Evolutionary conservation across 2,329 filamentous ascomycete species (phyloP).

Genomic region (Paraphaeosphaeria sporulosa): DNA sequence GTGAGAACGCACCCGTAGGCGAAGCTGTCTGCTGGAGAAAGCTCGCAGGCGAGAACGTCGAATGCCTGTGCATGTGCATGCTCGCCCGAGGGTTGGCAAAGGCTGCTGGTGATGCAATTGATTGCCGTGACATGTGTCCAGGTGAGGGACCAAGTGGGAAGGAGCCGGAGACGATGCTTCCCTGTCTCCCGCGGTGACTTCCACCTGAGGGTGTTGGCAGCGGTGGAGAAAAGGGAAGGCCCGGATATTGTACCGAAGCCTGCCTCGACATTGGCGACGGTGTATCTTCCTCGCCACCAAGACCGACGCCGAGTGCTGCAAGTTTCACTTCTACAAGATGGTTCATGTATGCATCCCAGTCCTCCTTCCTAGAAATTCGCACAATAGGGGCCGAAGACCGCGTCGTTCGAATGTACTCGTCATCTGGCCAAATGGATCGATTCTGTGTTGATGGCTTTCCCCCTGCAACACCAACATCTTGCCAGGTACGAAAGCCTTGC

Average conservation of each 20-base stretch:
- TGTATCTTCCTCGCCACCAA: conserved; percentile 73
- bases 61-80: conserved; percentile 73
- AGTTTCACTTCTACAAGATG: conserved; percentile 90
- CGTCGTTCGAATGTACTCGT: conserved; percentile 65
- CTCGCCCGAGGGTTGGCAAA: conserved; percentile 60
- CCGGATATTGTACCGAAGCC: conserved; percentile 76
- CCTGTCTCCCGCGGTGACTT: conserved; percentile 70
- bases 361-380: conserved; percentile 73
- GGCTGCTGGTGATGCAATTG: conserved; percentile 78
- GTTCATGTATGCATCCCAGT: conserved; percentile 81
- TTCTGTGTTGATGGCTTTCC: conserved; percentile 61
- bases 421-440: conserved; percentile 71
- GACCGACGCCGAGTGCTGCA: conserved; percentile 85
- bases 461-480: conserved; percentile 46
- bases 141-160: conserved; percentile 66
- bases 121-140: conserved; percentile 66
- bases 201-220: conserved; percentile 79
- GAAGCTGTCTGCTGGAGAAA: conserved; percentile 69
- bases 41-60: conserved; percentile 75
- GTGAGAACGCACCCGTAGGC: conserved; percentile 55
- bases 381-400: conserved; percentile 66
- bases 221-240: conserved; percentile 83
- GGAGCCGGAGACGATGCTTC: conserved; percentile 62
- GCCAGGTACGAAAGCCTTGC: conserved; percentile 71
- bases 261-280: conserved; percentile 72